phyloP scores from a whole-genome alignment of 2,329 filamentous ascomycete genomes.

The Bipolaris bicolor region DNA sequence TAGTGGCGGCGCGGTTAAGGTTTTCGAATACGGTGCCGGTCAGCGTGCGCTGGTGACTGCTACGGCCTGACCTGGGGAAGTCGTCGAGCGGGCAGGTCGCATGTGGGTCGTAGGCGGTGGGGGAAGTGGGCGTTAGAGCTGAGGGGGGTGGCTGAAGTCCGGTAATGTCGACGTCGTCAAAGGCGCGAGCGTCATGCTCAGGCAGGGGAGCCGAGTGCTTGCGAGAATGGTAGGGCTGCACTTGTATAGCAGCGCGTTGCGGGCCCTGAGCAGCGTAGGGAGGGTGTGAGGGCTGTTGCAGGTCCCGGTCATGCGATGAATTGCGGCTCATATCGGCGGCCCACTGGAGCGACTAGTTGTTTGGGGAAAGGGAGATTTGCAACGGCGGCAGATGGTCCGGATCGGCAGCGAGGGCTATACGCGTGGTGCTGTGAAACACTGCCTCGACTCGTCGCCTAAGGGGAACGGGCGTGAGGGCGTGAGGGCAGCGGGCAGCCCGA shows the following conservation, averaged over 20 bases:
- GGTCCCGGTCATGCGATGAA: slow-evolving; percentile 25
- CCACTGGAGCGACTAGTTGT: slow-evolving; percentile 19
- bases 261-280: slow-evolving; percentile 42
- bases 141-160: slow-evolving; percentile 42
- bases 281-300: slow-evolving; percentile 25
- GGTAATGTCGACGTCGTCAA: slow-evolving; percentile 45
- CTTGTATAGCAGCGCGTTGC: slow-evolving; percentile 30
- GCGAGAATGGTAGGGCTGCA: slow-evolving; percentile 26
- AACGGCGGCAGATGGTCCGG: slow-evolving; percentile 3
- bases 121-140: slow-evolving; percentile 35
- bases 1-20: slow-evolving; percentile 46
- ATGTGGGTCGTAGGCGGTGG: slow-evolving; percentile 46
- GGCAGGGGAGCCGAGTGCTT: slow-evolving; percentile 32
- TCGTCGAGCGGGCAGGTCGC: slow-evolving; percentile 37
- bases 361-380: slow-evolving; percentile 6
- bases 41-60: slow-evolving; percentile 42
- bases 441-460: slow-evolving; percentile 18
- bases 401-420: slow-evolving; percentile 25
- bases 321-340: slow-evolving; percentile 33
- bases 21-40: slow-evolving; percentile 49
- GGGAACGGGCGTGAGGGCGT: slow-evolving; percentile 3
- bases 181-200: slow-evolving; percentile 27
- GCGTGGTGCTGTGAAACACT: slow-evolving; percentile 37
- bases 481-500: slow-evolving; percentile 24
- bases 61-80: slow-evolving; percentile 27